Evolutionary conservation across 768 basidiomycete genomes (phyloP), one percentile per base, ranked within the genome.

Genomic region (Clitopilus passeckerianus): DNA sequence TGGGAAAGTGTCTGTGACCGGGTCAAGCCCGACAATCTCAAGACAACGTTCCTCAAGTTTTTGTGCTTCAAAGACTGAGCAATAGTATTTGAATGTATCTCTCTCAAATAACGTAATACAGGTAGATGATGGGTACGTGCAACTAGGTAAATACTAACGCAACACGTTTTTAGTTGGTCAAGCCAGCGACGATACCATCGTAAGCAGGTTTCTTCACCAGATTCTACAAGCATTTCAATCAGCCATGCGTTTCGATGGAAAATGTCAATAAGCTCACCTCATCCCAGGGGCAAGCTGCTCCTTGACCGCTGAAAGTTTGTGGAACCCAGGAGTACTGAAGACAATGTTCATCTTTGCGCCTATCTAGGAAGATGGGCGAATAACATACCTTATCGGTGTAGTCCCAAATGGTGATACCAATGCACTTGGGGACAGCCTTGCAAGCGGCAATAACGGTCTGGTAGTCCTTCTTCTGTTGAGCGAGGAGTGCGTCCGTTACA

Each of bases 391-490:
- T 77, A 56, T 80, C 78, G 35, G 77, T 78, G 60, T 70, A 75
- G 58, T 77, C 79, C 79, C 79, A 81, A 37, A 78, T 68, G 1
- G 77, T 80, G 30, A 80, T 72, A 16, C 79, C 79, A 60, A 81
- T 67, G 55, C 80, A 81, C 0, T 67, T 68, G 1, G 69, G 53
- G 6, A 79, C 72, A 30, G 72, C 72, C 61, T 78, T 75, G 67
- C 86, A 88, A 12, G 84, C 80, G n/a, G 69, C 60, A 57, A 87
- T 76, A 46, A 86, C 80, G 24, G 74, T 77, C 68, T 78, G 70
- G 63, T 86, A 88, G 66, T 88, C 86, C 60, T 71, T 73, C 65
- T 79, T 73, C 65, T 88, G 85, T 66, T 86, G 83, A 30, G 70
- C 74, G 33, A 83, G 73, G 34, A 79, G 71, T 0, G 78, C 79